phyloP scores from a whole-genome alignment of 2,329 filamentous ascomycete genomes.

The Thermothelomyces thermophilus region DNA sequence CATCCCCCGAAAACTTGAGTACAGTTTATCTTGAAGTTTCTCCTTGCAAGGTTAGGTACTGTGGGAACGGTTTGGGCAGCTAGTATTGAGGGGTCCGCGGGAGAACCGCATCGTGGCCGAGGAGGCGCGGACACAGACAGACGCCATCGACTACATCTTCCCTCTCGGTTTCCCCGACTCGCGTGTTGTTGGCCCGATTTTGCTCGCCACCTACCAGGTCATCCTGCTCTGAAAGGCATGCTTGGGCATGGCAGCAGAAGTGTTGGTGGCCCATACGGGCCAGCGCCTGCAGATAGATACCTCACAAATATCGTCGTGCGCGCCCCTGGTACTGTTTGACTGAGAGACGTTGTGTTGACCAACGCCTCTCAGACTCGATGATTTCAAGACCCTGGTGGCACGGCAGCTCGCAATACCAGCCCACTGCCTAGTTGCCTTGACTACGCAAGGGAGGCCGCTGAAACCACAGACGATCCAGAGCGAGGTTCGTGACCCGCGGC shows the following conservation, averaged over 20 bases:
- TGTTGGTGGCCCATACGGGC: constrained; percentile 90
- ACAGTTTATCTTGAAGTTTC: too few relatives aligned
- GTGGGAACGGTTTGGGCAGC: too few relatives aligned
- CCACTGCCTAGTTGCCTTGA: constrained; percentile 81
- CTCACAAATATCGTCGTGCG: constrained; percentile 66
- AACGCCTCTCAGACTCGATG: constrained; percentile 59
- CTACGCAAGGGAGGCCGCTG: constrained; percentile 73
- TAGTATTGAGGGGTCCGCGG: too few relatives aligned
- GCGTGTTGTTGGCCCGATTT: neutral
- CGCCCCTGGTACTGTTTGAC: neutral
- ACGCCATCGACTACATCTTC: neutral
- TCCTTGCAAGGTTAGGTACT: too few relatives aligned
- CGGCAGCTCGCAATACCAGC: constrained; percentile 65
- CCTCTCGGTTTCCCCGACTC: neutral
- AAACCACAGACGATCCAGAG: constrained; percentile 72
- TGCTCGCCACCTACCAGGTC: neutral
- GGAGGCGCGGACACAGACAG: too few relatives aligned
- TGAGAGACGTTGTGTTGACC: constrained; percentile 18
- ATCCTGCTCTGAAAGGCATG: constrained; percentile 34
- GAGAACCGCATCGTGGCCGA: too few relatives aligned
- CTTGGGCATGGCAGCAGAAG: constrained; percentile 75
- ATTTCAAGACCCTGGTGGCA: constrained; percentile 74
- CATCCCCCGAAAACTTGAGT: too few relatives aligned
- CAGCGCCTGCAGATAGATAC: constrained; percentile 75
- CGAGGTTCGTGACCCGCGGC: constrained; percentile 53